Conservation (phyloP, 257 asterid species). For the Ajuga chamaepitys region DNA sequence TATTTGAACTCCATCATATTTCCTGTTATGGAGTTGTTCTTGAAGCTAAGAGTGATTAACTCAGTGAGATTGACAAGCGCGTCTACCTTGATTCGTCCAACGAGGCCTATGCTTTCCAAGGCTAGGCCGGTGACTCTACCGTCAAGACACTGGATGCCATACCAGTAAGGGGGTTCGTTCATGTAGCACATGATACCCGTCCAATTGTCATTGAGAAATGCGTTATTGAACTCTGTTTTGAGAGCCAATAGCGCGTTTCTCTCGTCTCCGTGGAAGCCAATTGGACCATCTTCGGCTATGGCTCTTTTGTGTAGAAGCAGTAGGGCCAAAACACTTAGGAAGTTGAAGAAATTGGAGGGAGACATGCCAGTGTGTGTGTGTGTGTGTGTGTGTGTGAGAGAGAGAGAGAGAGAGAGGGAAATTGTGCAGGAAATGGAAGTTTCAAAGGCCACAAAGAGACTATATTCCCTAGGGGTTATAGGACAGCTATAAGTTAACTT, state of each 20-base stretch:
- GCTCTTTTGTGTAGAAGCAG: conserved; percentile 1
- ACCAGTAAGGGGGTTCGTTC: conserved; percentile 46
- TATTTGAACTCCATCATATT: conserved; percentile 38
- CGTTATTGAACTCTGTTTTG: conserved; percentile 27
- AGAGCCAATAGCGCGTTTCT: conserved; percentile 50
- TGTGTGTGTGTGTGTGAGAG: no score
- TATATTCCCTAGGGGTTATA: conserved; percentile 12
- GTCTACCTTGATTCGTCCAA: conserved; percentile 33
- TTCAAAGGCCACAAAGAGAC: conserved; percentile 1
- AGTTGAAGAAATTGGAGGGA: conserved; percentile 18
- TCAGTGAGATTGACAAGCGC: conserved; percentile 45
- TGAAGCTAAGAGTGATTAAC: conserved; percentile 45
- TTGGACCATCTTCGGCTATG: conserved; percentile 19
- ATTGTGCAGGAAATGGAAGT: conserved; percentile 1
- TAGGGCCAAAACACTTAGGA: conserved; percentile 24
- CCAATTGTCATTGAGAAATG: conserved; percentile 41
- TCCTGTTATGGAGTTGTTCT: conserved; percentile 45
- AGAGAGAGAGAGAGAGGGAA: neutral
- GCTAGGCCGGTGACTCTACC: conserved; percentile 56
- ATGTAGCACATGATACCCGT: conserved; percentile 51
- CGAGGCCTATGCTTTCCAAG: conserved; percentile 42
- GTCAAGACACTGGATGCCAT: conserved; percentile 40
- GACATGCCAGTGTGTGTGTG: no score
- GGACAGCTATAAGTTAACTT: conserved; percentile 31
- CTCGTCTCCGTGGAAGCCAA: conserved; percentile 46